These are phyloP conservation scores for Pogostemon cablin DNA, from an alignment of 257 asterid genomes.

Conservation along the genomic window DNA sequence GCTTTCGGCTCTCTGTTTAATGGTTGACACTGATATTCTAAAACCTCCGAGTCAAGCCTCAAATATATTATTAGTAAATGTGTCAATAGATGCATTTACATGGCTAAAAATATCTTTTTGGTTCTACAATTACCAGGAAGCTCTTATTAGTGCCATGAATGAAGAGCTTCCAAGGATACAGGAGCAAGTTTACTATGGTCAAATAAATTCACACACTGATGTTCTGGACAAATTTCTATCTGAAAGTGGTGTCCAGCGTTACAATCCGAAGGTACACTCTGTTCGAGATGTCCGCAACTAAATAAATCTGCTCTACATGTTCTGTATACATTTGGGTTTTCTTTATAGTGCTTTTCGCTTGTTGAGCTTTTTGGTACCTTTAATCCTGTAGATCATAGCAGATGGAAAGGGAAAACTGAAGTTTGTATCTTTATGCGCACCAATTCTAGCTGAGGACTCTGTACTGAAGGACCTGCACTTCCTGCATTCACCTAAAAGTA, in stretches of 20 bases:
- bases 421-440: slow-evolving; percentile 68
- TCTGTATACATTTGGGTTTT: slow-evolving; percentile 21
- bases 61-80: slow-evolving; percentile 21
- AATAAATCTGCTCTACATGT: slow-evolving; percentile 14
- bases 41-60: slow-evolving; percentile 16
- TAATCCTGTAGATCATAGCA: slow-evolving; percentile 71
- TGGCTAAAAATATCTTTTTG: slow-evolving; percentile 24
- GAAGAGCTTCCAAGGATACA: slow-evolving; percentile 97
- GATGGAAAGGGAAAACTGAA: slow-evolving; percentile 87
- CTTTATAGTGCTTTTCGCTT: slow-evolving; percentile 26
- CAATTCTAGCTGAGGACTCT: slow-evolving; percentile 64
- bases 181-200: slow-evolving; percentile 98
- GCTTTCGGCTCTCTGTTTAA: slow-evolving; percentile 5
- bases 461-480: slow-evolving; percentile 63
- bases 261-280: slow-evolving; percentile 80
- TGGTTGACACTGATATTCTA: slow-evolving; percentile 12
- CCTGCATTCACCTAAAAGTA: slow-evolving; percentile 86
- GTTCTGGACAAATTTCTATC: slow-evolving; percentile 86
- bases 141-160: slow-evolving; percentile 87
- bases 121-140: slow-evolving; percentile 67
- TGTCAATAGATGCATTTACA: slow-evolving; percentile 30
- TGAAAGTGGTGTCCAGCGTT: slow-evolving; percentile 89
- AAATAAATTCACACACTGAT: slow-evolving; percentile 81
- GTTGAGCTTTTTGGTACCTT: slow-evolving; percentile 35
- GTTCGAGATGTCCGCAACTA: slow-evolving; percentile 21